Percentiles rank a stretch among this genome's conserved stretches.
Conservation (phyloP, 2,329 filamentous ascomycete genomes). For the Aureobasidium melanogenum region DNA sequence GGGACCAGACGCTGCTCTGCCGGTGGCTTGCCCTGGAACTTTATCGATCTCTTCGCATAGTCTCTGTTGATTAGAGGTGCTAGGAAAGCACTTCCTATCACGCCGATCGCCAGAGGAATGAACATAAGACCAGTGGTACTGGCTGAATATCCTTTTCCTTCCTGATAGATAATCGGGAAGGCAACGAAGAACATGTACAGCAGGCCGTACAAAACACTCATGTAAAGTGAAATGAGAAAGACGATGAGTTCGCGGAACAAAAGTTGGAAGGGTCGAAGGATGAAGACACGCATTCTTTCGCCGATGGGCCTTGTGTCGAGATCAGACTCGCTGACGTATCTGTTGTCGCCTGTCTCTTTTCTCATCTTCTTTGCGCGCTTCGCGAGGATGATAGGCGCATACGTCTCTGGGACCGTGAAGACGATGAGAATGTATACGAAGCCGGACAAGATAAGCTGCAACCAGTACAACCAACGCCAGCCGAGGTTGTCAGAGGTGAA, state of each 20-base stretch:
- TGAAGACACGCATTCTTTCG: slow-evolving; percentile 63
- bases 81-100: slow-evolving; percentile 42
- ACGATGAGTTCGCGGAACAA: slow-evolving; percentile 80
- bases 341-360: slow-evolving; percentile 55
- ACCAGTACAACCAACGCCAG: slow-evolving; percentile 82
- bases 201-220: slow-evolving; percentile 69
- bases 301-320: slow-evolving; percentile 59
- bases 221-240: slow-evolving; percentile 74
- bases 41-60: slow-evolving; percentile 56
- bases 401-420: slow-evolving; percentile 87
- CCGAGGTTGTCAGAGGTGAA: slow-evolving; percentile 61
- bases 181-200: slow-evolving; percentile 72
- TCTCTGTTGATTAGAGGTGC: slow-evolving; percentile 68
- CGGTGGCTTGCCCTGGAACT: slow-evolving; percentile 63
- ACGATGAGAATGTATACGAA: slow-evolving; percentile 66
- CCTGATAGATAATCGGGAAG: slow-evolving; percentile 57
- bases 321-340: slow-evolving; percentile 71
- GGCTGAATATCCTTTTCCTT: slow-evolving; percentile 69
- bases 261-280: slow-evolving; percentile 76
- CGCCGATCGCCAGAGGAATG: slow-evolving; percentile 71
- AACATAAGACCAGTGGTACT: slow-evolving; percentile 77
- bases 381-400: slow-evolving; percentile 68
- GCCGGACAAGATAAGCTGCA: slow-evolving; percentile 68
- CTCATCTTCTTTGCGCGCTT: slow-evolving; percentile 62
- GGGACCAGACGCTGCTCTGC: slow-evolving; percentile 71